Base-by-base conservation (phyloP, 192 early-diverging fungal species). In the Coemansia sp. region DNA sequence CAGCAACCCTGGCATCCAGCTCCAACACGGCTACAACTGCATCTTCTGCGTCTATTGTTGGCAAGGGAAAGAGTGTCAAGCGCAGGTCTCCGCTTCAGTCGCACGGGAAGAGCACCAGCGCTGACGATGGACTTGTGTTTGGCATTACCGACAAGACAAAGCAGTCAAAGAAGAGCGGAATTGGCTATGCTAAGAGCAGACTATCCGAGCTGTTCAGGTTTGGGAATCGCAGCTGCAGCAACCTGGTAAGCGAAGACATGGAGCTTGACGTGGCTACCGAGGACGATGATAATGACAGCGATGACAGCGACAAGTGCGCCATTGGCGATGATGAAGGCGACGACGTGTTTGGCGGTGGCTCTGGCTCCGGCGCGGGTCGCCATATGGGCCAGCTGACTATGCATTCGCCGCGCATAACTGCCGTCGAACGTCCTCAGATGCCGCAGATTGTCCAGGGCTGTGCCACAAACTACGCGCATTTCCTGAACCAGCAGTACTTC, bases 391-490 rank as follows among this genome's bases (percentile, higher is more conserved):
- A 28, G 62, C 5, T 14, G 35, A 12, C 70, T 17, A 61, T 64
- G 59, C 72, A 51, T 61, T 75, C 73, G 62, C 72, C 68, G 61
- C 68, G 73, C 48, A 75, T 70, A 3, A 57, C 61, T 48, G 71
- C 75, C 2, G 38, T 62, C 34, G 81, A 83, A 60, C 76, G 73
- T 36, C 81, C 76, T 18, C 81, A 83, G 65, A 74, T 83, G 81
- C 81, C 81, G 54, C 81, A 78, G 53, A 72, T 78, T 9, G 65
- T 76, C 18, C 69, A 84, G 41, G 81, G 76, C 11, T 84, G 66
- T 36, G 73, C 76, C 14, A 85, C 84, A 22, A 76, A 79, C 62
- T 79, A 85, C 59, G 71, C 85, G 56, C 73, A 80, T 58, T 83
- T 83, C 53, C 66, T 86, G 11, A 41, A 65, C 6, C 76, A 70